These are phyloP conservation scores for Xylaria sp. DNA, from an alignment of 2,329 filamentous ascomycete genomes.

Conservation along the genomic window DNA sequence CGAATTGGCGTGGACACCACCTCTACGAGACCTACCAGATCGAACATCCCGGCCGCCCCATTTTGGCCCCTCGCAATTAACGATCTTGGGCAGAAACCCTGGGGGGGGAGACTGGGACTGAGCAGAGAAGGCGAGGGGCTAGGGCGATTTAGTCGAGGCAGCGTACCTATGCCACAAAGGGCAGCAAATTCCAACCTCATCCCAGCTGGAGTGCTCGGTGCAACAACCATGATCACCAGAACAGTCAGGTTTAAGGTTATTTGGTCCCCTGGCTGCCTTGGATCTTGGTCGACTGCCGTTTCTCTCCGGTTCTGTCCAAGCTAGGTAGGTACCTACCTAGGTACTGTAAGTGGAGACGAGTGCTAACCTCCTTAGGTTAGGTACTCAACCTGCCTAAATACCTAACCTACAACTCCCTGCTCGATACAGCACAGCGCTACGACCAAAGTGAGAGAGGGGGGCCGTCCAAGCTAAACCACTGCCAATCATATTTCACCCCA, in stretches of 20 bases:
- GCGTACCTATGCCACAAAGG: neutral
- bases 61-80: conserved; percentile 25
- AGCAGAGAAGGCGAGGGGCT: neutral
- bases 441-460: neutral
- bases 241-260: conserved; percentile 8
- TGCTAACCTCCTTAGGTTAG: no score
- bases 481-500: neutral
- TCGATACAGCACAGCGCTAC: neutral
- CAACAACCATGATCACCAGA: neutral
- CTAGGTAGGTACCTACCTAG: neutral
- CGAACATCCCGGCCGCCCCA: conserved; percentile 15
- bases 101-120: neutral
- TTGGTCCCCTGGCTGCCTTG: neutral
- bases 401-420: neutral
- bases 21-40: conserved; percentile 16
- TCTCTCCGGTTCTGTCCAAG: neutral
- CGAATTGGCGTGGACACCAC: conserved; percentile 15
- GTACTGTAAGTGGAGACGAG: no score
- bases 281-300: conserved; percentile 1
- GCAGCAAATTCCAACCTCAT: conserved; percentile 12
- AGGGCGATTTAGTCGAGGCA: neutral
- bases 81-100: neutral
- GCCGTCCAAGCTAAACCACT: neutral
- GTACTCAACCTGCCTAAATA: neutral
- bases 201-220: conserved; percentile 5